Percentiles rank a stretch among this genome's conserved stretches.
Conservation (phyloP, 768 basidiomycete genomes). For the Amanita exitialis region DNA sequence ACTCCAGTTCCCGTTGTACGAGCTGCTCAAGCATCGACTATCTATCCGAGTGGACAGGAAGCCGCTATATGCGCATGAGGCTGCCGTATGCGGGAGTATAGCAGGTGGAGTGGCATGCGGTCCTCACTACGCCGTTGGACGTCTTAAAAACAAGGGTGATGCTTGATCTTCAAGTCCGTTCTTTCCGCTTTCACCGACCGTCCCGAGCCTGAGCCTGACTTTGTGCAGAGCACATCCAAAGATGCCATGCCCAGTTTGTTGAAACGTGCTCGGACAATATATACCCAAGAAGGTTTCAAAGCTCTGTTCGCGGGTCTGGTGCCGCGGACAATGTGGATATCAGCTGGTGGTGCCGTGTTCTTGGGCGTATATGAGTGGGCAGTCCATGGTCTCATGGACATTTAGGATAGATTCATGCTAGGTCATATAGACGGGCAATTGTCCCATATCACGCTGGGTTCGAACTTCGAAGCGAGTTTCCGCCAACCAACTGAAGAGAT, state of each 20-base stretch:
- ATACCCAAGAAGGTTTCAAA: conserved; percentile 52
- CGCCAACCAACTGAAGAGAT: no score
- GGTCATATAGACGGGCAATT: no score
- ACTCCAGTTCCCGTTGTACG: conserved; percentile 93
- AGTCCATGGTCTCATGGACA: background rate
- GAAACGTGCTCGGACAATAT: conserved; percentile 55
- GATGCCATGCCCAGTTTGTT: conserved; percentile 44
- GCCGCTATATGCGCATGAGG: conserved; percentile 58
- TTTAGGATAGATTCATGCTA: background rate
- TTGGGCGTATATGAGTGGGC: conserved; percentile 90
- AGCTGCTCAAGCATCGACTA: conserved; percentile 65
- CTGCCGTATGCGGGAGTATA: conserved; percentile 82
- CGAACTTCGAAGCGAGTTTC: no score
- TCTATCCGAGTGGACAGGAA: conserved; percentile 41
- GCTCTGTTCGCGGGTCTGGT: conserved; percentile 83
- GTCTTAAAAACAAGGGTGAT: conserved; percentile 96
- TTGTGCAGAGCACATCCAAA: conserved; percentile 36
- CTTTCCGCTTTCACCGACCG: background rate
- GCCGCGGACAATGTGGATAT: conserved; percentile 94
- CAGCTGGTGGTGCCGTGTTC: conserved; percentile 93
- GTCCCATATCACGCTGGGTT: no score
- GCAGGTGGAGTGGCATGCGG: conserved; percentile 89
- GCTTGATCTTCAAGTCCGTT: conserved; percentile 75
- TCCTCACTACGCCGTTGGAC: conserved; percentile 87
- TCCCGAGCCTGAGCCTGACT: background rate